Evolutionary conservation across 495 filamentous ascomycete genomes (phyloP), one percentile per base, ranked within the genome.

Genomic region (Beverwykella pulmonaria): DNA sequence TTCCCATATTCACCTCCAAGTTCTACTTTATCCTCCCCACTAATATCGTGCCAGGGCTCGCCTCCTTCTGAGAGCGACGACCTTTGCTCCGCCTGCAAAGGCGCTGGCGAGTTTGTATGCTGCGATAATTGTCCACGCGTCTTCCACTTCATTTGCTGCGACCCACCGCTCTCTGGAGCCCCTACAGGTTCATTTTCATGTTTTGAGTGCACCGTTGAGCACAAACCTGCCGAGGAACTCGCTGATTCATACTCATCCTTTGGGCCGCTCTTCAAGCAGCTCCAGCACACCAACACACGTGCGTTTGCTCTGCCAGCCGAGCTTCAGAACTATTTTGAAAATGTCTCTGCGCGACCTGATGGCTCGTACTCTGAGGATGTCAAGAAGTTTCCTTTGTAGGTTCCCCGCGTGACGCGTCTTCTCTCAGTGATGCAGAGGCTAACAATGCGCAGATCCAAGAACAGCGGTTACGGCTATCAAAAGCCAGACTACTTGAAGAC

Each of bases 101-200:
- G 87, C 44, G 88, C 84, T 57, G 94, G 94, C n/a, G 82, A 88
- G 56, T 80, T 98, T 26, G 79, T 98, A 61, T 97, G 93, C 78
- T 98, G 94, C 75, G 94, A 98, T 76, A 89, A 88, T 52, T 98
- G 94, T 79, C 82, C 84, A 19, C 86, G 89, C 49, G 89, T 92
- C 0, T 97, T 92, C 77, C 94, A 98, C 75, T 91, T 92, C 72
- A 80, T 80, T 48, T 98, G 94, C 75, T 80, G 92, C 48, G 87
- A 93, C 71, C 92, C 93, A 58, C 89, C 91, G 5, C 77, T 92
- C 67, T 81, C 86, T 53, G 79, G 82, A 56, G 81, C 85, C 52
- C 87, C 88, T 44, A 83, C 89, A 34, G 88, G 86, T 22, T 86
- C 91, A 65, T 98, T 91, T 90, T 93, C 83, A 68, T 98, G 94